Percentiles rank a stretch among this genome's conserved stretches.
Conservation (phyloP, 139 green algal species). For the Picochlorum sp. region DNA sequence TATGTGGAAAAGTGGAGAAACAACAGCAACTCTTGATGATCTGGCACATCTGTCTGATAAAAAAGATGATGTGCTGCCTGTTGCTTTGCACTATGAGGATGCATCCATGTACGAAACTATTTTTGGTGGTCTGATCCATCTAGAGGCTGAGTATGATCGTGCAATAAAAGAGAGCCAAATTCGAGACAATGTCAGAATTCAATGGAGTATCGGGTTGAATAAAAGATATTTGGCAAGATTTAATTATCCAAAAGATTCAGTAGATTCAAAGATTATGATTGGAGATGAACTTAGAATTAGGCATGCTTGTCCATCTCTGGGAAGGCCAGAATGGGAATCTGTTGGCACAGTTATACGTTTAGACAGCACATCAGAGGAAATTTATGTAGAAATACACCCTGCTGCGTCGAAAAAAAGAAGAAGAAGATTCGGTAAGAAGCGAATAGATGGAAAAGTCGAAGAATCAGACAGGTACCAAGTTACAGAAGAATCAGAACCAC, state of each 20-base stretch:
- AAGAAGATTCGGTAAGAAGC: neutral
- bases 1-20: conserved; percentile 70
- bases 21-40: conserved; percentile 16
- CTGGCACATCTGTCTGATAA: conserved; percentile 9
- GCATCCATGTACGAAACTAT: conserved; percentile 80
- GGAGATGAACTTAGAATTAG: conserved; percentile 85
- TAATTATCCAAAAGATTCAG: conserved; percentile 72
- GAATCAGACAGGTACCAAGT: neutral
- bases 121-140: conserved; percentile 74
- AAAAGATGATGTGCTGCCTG: conserved; percentile 64
- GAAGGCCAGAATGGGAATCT: conserved; percentile 52
- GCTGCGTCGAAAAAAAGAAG: neutral
- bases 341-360: conserved; percentile 65
- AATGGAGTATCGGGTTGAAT: conserved; percentile 90
- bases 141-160: conserved; percentile 94
- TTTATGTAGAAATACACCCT: conserved; percentile 46
- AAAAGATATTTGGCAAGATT: conserved; percentile 82
- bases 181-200: conserved; percentile 73
- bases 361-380: conserved; percentile 64
- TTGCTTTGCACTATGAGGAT: conserved; percentile 87
- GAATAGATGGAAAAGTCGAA: neutral
- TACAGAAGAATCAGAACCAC: conserved; percentile 1
- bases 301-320: conserved; percentile 42
- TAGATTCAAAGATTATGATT: conserved; percentile 51
- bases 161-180: conserved; percentile 76